These are phyloP conservation scores for Alopecurus myosuroides DNA, from an alignment of 176 grass and related monocot genomes.

Conservation along the genomic window DNA sequence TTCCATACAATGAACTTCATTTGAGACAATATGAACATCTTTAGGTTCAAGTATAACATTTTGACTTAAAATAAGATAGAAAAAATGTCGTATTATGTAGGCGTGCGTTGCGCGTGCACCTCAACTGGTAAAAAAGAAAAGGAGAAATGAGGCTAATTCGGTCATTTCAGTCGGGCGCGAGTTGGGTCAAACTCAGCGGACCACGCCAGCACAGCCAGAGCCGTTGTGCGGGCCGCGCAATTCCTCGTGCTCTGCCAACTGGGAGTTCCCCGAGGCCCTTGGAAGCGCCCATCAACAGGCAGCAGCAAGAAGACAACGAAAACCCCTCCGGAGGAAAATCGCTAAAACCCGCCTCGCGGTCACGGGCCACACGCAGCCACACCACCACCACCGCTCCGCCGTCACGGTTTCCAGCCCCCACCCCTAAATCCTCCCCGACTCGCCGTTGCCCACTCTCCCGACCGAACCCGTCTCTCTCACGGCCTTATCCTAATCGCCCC, in stretches of 20 bases:
- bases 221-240: neutral
- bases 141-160: neutral
- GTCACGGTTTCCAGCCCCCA: neutral
- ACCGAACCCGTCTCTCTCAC: neutral
- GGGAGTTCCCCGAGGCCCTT: neutral
- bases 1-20: no score
- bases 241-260: neutral
- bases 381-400: neutral
- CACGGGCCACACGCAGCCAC: neutral
- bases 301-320: neutral
- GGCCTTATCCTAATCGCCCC: slow-evolving; percentile 16
- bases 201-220: neutral
- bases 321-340: neutral
- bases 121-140: no score
- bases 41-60: no score
- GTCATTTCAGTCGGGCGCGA: neutral
- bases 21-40: no score
- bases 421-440: neutral
- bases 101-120: no score
- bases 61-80: no score
- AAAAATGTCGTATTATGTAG: no score
- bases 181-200: neutral
- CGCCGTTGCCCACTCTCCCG: slow-evolving; percentile 15
- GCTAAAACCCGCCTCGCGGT: slow-evolving; percentile 5
- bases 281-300: neutral